phyloP scores from a whole-genome alignment of 257 asterid genomes.

The Ajuga chamaepitys region DNA sequence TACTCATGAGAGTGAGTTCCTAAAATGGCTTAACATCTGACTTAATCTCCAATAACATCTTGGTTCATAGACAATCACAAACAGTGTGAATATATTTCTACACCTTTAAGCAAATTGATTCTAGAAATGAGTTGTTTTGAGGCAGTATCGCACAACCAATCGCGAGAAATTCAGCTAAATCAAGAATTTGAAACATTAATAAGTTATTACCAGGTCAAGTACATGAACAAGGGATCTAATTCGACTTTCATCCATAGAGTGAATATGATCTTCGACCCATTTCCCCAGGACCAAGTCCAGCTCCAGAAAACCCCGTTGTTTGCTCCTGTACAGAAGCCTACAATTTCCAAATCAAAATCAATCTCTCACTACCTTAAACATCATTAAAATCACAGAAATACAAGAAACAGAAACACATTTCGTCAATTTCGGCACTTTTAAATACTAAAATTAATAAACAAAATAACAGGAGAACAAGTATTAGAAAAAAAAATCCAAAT shows the following conservation, averaged over 20 bases:
- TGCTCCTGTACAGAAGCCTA: conserved; percentile 84
- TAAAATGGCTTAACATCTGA: neutral
- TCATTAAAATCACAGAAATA: too few relatives aligned
- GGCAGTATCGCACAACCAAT: neutral
- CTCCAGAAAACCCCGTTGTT: conserved; percentile 87
- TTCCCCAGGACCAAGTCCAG: conserved; percentile 82
- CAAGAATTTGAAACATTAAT: neutral
- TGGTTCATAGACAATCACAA: neutral
- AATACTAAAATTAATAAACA: too few relatives aligned
- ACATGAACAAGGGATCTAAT: conserved; percentile 62
- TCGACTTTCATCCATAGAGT: conserved; percentile 64
- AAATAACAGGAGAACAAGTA: too few relatives aligned
- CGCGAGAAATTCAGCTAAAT: neutral
- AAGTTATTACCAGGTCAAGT: conserved; percentile 57
- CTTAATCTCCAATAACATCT: neutral
- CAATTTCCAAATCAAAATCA: neutral
- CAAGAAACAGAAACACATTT: too few relatives aligned
- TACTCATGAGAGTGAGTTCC: neutral
- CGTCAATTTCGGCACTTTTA: too few relatives aligned
- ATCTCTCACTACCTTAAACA: too few relatives aligned
- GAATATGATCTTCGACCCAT: conserved; percentile 86
- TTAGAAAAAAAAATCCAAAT: too few relatives aligned
- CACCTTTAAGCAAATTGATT: too few relatives aligned
- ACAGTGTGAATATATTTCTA: neutral
- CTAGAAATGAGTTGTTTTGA: too few relatives aligned